These are phyloP conservation scores for Saccharomyces paradoxus DNA, from an alignment of 805 yeast genomes.

Conservation along the genomic window DNA sequence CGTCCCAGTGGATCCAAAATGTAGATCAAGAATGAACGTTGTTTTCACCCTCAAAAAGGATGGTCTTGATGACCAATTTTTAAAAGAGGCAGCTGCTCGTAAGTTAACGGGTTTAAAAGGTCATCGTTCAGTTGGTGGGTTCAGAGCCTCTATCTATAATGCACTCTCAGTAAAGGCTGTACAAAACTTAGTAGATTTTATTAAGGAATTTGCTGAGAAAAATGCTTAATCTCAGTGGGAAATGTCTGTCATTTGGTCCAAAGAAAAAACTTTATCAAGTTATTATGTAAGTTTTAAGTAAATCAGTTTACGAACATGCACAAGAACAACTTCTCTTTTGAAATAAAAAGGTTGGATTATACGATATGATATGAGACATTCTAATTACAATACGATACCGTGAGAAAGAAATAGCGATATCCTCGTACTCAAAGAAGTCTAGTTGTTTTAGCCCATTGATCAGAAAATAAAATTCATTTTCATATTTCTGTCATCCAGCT, in stretches of 20 bases:
- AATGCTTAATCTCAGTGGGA: constrained; percentile 12
- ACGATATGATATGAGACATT: constrained; percentile 16
- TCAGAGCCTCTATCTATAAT: constrained; percentile 87
- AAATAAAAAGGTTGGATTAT: neutral
- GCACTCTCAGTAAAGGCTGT: constrained; percentile 66
- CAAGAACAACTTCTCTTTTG: neutral
- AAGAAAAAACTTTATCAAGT: neutral
- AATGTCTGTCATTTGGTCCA: neutral
- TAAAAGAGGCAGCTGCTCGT: constrained; percentile 52
- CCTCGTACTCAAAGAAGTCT: constrained; percentile 56
- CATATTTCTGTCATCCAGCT: constrained; percentile 44
- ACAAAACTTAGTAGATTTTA: constrained; percentile 45
- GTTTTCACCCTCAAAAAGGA: constrained; percentile 70
- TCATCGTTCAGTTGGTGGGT: constrained; percentile 95
- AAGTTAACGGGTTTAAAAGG: constrained; percentile 81
- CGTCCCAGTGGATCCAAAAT: constrained; percentile 53
- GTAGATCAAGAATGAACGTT: constrained; percentile 85
- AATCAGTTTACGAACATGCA: neutral
- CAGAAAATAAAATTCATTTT: constrained; percentile 1
- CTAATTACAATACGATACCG: constrained; percentile 27
- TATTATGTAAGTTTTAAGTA: neutral
- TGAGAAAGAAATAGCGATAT: constrained; percentile 22
- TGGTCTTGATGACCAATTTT: constrained; percentile 60
- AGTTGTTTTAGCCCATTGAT: constrained; percentile 43
- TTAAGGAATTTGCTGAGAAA: constrained; percentile 50